These are phyloP conservation scores for Botrytis deweyae DNA, from an alignment of 2,329 filamentous ascomycete genomes.

Conservation along the genomic window DNA sequence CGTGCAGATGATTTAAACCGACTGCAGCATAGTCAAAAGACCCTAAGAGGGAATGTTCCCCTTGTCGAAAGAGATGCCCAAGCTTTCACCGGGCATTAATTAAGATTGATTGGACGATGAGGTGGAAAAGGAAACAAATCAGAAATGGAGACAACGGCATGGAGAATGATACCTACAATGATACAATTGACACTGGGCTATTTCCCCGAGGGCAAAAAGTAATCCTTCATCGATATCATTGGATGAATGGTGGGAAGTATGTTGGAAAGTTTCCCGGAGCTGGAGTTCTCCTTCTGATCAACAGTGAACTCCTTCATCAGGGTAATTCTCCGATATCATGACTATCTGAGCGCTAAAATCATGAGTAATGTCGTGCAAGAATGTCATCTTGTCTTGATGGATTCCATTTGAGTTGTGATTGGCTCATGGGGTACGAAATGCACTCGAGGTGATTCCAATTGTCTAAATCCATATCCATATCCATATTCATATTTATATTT, in stretches of 20 bases:
- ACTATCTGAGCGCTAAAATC: neutral
- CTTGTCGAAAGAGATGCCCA: neutral
- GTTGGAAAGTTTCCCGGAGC: neutral
- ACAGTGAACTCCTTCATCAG: neutral
- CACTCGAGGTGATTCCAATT: neutral
- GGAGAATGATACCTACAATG: neutral
- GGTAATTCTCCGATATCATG: neutral
- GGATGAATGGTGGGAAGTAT: neutral
- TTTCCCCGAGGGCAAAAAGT: neutral
- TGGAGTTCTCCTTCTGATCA: conserved; percentile 2
- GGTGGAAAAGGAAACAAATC: neutral
- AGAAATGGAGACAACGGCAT: neutral
- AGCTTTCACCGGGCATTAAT: conserved; percentile 2
- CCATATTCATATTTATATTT: too few relatives aligned
- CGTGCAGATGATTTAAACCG: neutral
- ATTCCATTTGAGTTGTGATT: neutral
- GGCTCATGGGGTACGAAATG: neutral
- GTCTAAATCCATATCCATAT: too few relatives aligned
- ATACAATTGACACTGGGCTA: neutral
- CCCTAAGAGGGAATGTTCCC: neutral
- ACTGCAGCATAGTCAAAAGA: neutral
- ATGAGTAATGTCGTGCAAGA: neutral
- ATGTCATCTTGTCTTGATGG: neutral
- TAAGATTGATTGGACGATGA: neutral
- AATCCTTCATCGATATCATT: neutral